Conservation (phyloP, 768 basidiomycete genomes). For the Boletus pseudopeckii region DNA sequence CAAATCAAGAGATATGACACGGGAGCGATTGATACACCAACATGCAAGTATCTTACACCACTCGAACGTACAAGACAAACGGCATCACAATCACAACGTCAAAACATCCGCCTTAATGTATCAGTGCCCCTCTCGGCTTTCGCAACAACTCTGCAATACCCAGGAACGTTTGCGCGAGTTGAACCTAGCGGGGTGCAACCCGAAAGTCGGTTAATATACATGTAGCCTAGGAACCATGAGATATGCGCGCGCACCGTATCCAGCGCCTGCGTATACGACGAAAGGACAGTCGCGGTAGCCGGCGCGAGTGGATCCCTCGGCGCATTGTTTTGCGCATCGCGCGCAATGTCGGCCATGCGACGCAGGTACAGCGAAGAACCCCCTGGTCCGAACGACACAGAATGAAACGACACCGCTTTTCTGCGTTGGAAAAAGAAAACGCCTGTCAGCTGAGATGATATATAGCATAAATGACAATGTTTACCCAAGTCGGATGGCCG, state of each 20-base stretch:
- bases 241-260: slow-evolving; percentile 39
- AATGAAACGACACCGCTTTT: slow-evolving; percentile 54
- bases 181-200: slow-evolving; percentile 36
- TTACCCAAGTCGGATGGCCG: slow-evolving; percentile 45
- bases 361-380: slow-evolving; percentile 29
- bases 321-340: slow-evolving; percentile 42
- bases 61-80: background rate
- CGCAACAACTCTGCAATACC: slow-evolving; percentile 55
- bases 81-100: background rate
- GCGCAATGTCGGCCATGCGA: slow-evolving; percentile 51
- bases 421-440: slow-evolving; percentile 25
- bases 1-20: too few relatives aligned
- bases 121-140: slow-evolving; percentile 51
- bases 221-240: background rate
- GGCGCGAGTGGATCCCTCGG: slow-evolving; percentile 40
- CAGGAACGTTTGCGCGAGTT: slow-evolving; percentile 55
- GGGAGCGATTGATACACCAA: too few relatives aligned
- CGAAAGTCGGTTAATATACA: background rate
- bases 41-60: background rate
- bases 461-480: background rate
- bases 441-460: background rate
- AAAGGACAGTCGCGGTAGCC: slow-evolving; percentile 32
- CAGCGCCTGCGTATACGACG: slow-evolving; percentile 48
- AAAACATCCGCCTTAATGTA: slow-evolving; percentile 24
- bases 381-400: slow-evolving; percentile 51